Evolutionary conservation across 768 basidiomycete genomes (phyloP), one percentile per base, ranked within the genome.

Genomic region (Termitomyces sp.): DNA sequence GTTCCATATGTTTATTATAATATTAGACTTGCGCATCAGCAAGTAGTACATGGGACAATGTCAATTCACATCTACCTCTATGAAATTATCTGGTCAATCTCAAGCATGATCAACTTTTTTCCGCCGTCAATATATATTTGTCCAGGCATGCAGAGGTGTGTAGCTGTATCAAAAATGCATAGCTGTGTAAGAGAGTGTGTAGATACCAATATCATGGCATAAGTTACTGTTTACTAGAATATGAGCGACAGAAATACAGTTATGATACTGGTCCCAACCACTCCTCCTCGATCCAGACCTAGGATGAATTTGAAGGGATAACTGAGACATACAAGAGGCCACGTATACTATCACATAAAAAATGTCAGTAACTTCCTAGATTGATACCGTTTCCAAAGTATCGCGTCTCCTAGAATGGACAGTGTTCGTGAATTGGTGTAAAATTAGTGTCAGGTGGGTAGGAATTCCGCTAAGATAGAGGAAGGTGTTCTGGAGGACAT

Each of bases 371-470:
- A 14, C 7, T 9, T 48, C 46, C 41, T 55, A 42, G 6, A 53
- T 28, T 53, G 28, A 10, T 28, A 3, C 39, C 5, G 5, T 52
- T 30, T 30, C 10, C n/a, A 28, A 30, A 21, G 19, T 42, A 41
- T 9, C 16, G n/a, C n/a, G 37, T 41, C 27, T 40, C n/a, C 27
- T 52, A 12, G 35, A 51, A n/a, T 17, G 37, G 10, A 48, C 25
- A 39, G 50, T 51, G 49, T 37, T 3, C 50, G 50, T 10, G 35
- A n/a, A 11, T 14, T n/a, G 35, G 30, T 7, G 43, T 44, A 27
- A 17, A 17, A 30, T 30, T 21, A 14, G 59, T 28, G 56, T 79
- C 68, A 81, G 66, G 85, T 87, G 12, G 85, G 84, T 28, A 87
- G 74, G 68, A 87, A 87, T 45, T 73, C 72, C 52, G 83, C 84